Evolutionary conservation across 331 rosid species (phyloP), one percentile per base, ranked within the genome.

Genomic region (Dryas integrifolia): DNA sequence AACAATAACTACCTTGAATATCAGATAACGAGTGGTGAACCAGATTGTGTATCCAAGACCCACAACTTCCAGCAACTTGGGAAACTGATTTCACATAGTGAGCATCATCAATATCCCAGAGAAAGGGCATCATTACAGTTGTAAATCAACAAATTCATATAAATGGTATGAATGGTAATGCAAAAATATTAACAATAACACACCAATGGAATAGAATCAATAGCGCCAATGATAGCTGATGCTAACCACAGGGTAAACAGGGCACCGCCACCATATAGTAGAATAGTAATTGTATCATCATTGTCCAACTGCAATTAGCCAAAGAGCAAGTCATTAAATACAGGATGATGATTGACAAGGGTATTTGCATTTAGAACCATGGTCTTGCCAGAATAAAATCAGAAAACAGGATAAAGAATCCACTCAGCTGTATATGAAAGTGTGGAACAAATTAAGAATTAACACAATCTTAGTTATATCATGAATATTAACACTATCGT

Each of bases 151-250:
- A 72, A 14, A 58, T 7, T 58, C 18, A 51, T 3, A 61, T 65
- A 30, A 58, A 55, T 49, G 45, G 7, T 9, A 41, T 43, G 49
- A 15, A 47, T 5, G 30, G 48, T 41, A 30, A 30, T 1, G 35
- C 35, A 58, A 55, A 57, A 51, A 9, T 5, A 41, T 43, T 41
- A 15, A 47, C 8, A 16, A 40, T 41, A 52, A 79, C 96, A 1
- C 67, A 88, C 99, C 93, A 92, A 9, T 15, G 99, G 99, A 55
- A 95, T 85, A 60, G 97, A 77, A 78, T 95, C 99, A 59, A 95
- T 81, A 55, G 99, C 87, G 46, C 96, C 85, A 63, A 95, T 73
- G 45, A 95, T 12, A 1, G 92, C 97, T 5, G 99, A 85, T 67
- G 81, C 71, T 39, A 95, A 63, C 98, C 98, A 95, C 70, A 92